phyloP scores from a whole-genome alignment of 345 rosid species.

The Triadica sebifera region DNA sequence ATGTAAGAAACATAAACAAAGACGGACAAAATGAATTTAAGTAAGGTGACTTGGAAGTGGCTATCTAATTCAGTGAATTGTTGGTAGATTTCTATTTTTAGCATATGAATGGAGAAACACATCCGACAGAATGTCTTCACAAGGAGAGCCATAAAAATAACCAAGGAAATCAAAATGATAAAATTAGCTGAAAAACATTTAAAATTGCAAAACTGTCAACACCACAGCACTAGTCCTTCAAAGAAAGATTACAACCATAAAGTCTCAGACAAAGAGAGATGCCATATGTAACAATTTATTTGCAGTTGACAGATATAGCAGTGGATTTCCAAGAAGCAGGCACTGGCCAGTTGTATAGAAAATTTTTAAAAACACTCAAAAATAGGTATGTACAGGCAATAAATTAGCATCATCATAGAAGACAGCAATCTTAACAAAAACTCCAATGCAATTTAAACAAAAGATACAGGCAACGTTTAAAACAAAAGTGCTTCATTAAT shows the following conservation, averaged over 20 bases:
- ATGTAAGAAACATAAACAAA: conserved; percentile 16
- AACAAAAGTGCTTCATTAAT: too few relatives aligned
- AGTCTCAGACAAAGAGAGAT: background rate
- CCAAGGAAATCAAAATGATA: background rate
- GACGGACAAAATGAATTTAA: background rate
- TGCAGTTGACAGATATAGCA: too few relatives aligned
- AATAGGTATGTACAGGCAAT: background rate
- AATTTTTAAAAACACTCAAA: background rate
- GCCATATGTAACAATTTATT: too few relatives aligned
- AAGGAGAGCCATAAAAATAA: background rate
- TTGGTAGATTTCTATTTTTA: background rate
- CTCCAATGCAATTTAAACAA: too few relatives aligned
- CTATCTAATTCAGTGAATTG: background rate
- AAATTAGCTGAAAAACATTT: background rate
- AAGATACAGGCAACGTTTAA: too few relatives aligned
- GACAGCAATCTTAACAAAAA: background rate
- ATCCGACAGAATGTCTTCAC: background rate
- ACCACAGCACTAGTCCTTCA: background rate
- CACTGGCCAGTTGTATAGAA: background rate
- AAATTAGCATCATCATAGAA: background rate
- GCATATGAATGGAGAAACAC: background rate
- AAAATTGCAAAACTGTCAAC: conserved; percentile 1
- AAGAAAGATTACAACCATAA: background rate
- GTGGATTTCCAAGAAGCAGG: background rate
- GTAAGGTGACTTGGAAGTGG: too few relatives aligned